phyloP scores from a whole-genome alignment of 129 eudicot species.

The Saposhnikovia divaricata region DNA sequence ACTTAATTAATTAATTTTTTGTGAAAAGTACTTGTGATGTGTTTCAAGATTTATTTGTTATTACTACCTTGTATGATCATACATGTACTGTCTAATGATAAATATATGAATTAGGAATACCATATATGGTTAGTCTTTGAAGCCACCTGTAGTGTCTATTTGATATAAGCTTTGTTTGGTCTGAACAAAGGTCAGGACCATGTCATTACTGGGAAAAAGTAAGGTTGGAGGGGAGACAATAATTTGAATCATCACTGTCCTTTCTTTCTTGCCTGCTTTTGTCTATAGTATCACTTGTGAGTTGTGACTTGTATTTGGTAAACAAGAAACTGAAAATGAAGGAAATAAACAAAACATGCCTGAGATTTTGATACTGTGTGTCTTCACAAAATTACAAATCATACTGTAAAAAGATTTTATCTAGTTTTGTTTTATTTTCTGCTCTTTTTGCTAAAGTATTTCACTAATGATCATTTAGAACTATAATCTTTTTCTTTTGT shows the following conservation, averaged over 20 bases:
- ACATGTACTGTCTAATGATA: slow-evolving; percentile 4
- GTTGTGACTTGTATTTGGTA: slow-evolving; percentile 30
- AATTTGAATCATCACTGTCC: slow-evolving; percentile 22
- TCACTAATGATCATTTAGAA: not conserved
- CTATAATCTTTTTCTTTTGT: no score
- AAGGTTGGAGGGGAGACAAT: slow-evolving; percentile 37
- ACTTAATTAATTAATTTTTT: not conserved
- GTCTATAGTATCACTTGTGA: slow-evolving; percentile 34
- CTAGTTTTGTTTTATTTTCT: not conserved
- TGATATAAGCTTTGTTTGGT: slow-evolving; percentile 15
- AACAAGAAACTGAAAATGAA: slow-evolving; percentile 21
- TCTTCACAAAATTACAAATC: not conserved
- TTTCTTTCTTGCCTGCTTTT: slow-evolving; percentile 32
- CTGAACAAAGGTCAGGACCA: slow-evolving; percentile 42
- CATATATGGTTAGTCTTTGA: slow-evolving; percentile 31
- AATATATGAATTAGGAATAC: slow-evolving; percentile 15
- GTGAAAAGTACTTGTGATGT: not conserved
- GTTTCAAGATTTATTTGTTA: not conserved
- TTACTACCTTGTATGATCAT: not conserved
- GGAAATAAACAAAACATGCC: slow-evolving; percentile 9
- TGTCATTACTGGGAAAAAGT: slow-evolving; percentile 39
- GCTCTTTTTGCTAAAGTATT: not conserved
- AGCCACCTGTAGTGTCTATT: slow-evolving; percentile 21
- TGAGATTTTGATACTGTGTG: slow-evolving; percentile 6
- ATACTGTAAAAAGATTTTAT: not conserved